These are phyloP conservation scores for Isatis tinctoria DNA, from an alignment of 345 rosid species.

Conservation along the genomic window DNA sequence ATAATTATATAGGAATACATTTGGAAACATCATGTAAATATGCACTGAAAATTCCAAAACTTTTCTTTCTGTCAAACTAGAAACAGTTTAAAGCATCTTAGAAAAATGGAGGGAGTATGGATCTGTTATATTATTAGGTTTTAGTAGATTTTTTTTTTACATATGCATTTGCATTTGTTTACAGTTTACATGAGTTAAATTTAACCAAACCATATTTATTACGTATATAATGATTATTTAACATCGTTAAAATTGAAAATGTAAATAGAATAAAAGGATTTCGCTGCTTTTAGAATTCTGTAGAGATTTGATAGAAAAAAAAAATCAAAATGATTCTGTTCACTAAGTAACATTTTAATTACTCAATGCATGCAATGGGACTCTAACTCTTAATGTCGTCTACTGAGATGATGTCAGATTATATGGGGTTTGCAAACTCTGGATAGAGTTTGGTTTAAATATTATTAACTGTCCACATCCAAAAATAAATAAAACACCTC, in stretches of 20 bases:
- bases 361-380: conserved; percentile 10
- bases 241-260: background rate
- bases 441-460: conserved; percentile 9
- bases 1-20: no score
- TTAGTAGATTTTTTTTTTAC: background rate
- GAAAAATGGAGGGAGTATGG: background rate
- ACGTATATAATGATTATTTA: background rate
- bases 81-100: background rate
- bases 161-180: background rate
- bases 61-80: no score
- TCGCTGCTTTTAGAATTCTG: background rate
- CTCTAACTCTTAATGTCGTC: conserved; percentile 17
- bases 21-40: background rate
- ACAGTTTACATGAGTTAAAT: background rate
- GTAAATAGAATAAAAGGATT: background rate
- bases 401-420: conserved; percentile 9
- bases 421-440: background rate
- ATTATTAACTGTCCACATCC: conserved; percentile 19
- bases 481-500: conserved; percentile 25
- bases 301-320: background rate
- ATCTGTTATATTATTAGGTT: background rate
- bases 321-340: background rate
- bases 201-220: background rate
- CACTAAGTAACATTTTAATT: background rate
- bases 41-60: background rate